Base-by-base conservation (phyloP, 1,284 basidiomycete genomes). In the Sanguinoderma infundibulare region DNA sequence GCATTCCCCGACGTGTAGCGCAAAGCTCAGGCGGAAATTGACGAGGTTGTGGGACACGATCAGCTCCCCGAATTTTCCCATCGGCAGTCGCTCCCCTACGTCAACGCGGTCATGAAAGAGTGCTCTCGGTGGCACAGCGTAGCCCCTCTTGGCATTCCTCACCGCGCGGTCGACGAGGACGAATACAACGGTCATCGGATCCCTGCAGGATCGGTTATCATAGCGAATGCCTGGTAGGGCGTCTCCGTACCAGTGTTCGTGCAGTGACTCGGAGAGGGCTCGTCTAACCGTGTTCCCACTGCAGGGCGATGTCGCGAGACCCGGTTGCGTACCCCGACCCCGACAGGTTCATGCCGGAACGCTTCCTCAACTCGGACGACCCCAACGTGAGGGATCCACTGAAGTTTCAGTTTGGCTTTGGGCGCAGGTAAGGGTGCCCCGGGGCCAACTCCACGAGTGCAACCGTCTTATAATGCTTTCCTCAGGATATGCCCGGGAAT, bases 271-370 rank as follows among this genome's bases (percentile, higher is more conserved):
- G n/a, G n/a, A n/a, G n/a, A n/a, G n/a, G n/a, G n/a, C n/a, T n/a
- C n/a, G n/a, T n/a, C n/a, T n/a, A n/a, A n/a, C n/a, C n/a, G n/a
- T n/a, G n/a, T n/a, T n/a, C n/a, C n/a, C n/a, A n/a, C 46, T 46
- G n/a, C 36, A 73, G 70, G 70, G 71, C 65, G 10, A 69, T 73
- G 57, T 57, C 66, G 28, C 65, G 65, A 24, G 68, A 72, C 58
- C 54, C 63, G 3, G 22, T 17, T 9, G 42, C 53, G 9, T 73
- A 70, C 36, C 55, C 57, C 2, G 64, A 69, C 5, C 69, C 72
- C 3, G 60, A 67, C 7, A 47, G n/a, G 22, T 73, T 73, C 58
- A 60, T 63, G 24, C 69, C 69, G 12, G 69, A 70, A 17, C 57
- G 69, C 24, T 67, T 61, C 52, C n/a, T 67, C 30, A 42, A 55